Conservation (phyloP, 116 monocot species). For the Thalassia testudinum region DNA sequence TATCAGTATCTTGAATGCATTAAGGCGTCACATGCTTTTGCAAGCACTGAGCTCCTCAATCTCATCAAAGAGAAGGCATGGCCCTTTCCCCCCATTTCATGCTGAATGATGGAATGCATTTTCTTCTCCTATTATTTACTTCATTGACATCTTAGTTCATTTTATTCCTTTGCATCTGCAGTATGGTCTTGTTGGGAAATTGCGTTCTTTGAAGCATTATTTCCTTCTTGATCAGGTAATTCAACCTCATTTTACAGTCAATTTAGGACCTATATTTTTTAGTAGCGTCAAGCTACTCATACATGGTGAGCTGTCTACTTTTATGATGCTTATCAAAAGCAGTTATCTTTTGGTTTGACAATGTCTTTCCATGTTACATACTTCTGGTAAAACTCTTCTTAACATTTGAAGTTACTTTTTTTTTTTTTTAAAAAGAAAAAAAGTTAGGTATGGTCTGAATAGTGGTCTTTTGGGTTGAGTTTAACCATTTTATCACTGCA, state of each 20-base stretch:
- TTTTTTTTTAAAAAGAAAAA: too few relatives aligned
- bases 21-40: conserved; percentile 83
- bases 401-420: too few relatives aligned
- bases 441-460: too few relatives aligned
- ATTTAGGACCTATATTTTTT: background rate
- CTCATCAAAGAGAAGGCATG: conserved; percentile 95
- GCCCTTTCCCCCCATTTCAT: background rate
- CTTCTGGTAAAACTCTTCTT: too few relatives aligned
- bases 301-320: too few relatives aligned
- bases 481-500: too few relatives aligned
- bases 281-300: too few relatives aligned
- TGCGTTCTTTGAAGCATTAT: conserved; percentile 78
- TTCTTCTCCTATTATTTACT: background rate
- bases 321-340: too few relatives aligned
- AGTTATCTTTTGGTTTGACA: too few relatives aligned
- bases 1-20: conserved; percentile 93
- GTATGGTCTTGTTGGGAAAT: conserved; percentile 77
- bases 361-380: too few relatives aligned
- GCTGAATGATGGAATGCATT: background rate
- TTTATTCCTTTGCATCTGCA: conserved; percentile 15
- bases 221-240: conserved; percentile 93
- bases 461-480: too few relatives aligned
- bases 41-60: conserved; percentile 78
- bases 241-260: background rate
- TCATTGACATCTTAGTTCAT: background rate